phyloP scores from a whole-genome alignment of 2,329 filamentous ascomycete species.

The Phialocephala sp. region DNA sequence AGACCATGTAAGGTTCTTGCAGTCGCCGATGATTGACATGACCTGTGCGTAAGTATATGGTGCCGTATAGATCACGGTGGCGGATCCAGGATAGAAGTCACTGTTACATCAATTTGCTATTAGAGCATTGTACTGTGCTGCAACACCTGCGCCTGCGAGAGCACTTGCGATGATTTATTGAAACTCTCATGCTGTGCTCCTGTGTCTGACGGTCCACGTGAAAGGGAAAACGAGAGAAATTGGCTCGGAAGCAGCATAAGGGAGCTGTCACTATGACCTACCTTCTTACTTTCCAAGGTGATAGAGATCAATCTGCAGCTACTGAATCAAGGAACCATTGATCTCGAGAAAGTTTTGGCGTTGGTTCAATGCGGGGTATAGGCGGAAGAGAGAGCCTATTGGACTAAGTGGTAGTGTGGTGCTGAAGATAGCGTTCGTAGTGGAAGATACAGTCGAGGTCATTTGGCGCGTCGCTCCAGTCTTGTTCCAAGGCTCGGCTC shows the following conservation, averaged over 20 bases:
- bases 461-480: not conserved
- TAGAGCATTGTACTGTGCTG: conserved; percentile 21
- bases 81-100: conserved; percentile 23
- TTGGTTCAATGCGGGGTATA: not conserved
- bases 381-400: not conserved
- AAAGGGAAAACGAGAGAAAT: not conserved
- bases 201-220: not conserved
- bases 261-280: not conserved
- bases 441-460: not conserved
- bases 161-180: conserved; percentile 11
- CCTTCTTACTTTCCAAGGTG: not conserved
- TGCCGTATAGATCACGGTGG: conserved; percentile 34
- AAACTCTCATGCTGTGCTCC: conserved; percentile 11
- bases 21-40: conserved; percentile 38
- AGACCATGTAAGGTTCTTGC: conserved; percentile 38
- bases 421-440: conserved; percentile 8
- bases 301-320: not conserved
- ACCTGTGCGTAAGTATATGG: conserved; percentile 38
- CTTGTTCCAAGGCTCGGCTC: not conserved
- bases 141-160: conserved; percentile 8
- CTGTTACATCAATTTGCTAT: conserved; percentile 25
- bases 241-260: not conserved
- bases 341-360: not conserved
- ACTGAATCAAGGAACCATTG: conserved; percentile 2
- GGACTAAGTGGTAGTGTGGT: not conserved